phyloP scores from a whole-genome alignment of 768 basidiomycete species.

The Peribolospora kevripleyi region DNA sequence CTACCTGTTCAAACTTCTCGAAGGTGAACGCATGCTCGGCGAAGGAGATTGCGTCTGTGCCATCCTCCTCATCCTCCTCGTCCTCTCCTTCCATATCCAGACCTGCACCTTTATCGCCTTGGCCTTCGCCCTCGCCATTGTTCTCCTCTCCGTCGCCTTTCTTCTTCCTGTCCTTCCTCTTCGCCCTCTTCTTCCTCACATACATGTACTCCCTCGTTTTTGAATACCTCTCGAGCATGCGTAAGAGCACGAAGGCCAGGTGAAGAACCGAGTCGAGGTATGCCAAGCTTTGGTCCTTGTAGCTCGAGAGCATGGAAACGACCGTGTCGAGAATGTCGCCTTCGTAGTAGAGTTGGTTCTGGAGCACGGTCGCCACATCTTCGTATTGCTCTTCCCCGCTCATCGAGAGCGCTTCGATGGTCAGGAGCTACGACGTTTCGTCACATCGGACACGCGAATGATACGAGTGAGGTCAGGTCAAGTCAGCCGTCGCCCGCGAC shows the following conservation, averaged over 20 bases:
- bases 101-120: conserved; percentile 26
- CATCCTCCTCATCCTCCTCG: conserved; percentile 30
- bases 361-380: conserved; percentile 57
- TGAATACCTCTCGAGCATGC: conserved; percentile 70
- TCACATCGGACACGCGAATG: too few relatives aligned
- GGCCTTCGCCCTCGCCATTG: conserved; percentile 27
- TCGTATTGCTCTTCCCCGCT: conserved; percentile 30
- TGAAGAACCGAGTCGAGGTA: conserved; percentile 72
- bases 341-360: conserved; percentile 81
- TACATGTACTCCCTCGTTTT: conserved; percentile 48
- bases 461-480: too few relatives aligned
- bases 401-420: conserved; percentile 60
- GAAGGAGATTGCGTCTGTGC: conserved; percentile 31
- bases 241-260: conserved; percentile 59
- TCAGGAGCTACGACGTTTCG: conserved; percentile 29
- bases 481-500: too few relatives aligned
- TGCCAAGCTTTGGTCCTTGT: conserved; percentile 45
- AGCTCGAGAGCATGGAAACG: conserved; percentile 46
- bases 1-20: conserved; percentile 66
- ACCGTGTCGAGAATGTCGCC: conserved; percentile 80
- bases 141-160: background rate
- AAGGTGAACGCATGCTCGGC: conserved; percentile 78
- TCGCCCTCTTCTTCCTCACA: conserved; percentile 40
- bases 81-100: conserved; percentile 35
- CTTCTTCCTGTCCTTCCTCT: conserved; percentile 25